Evolutionary conservation across 2,329 filamentous ascomycete species (phyloP).

Genomic region (Aspergillus puulaauensis): DNA sequence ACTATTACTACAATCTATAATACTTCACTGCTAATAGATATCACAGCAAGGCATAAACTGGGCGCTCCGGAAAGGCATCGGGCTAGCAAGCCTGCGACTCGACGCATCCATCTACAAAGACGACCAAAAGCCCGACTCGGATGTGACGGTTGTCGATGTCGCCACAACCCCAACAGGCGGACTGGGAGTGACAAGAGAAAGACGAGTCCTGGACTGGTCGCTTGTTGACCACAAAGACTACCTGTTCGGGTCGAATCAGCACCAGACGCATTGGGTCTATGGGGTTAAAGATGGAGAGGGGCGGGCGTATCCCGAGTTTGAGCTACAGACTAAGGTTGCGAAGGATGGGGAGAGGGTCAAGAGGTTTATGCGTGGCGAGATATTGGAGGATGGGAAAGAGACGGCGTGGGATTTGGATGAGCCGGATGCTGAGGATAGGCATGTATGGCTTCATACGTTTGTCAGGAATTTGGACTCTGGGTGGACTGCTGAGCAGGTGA

Average conservation of each 20-base stretch:
- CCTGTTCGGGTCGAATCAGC: not conserved
- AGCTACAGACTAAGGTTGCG: not conserved
- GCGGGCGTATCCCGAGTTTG: not conserved
- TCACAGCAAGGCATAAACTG: not conserved
- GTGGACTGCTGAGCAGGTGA: conserved; percentile 3
- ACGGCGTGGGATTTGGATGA: not conserved
- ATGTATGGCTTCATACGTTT: conserved; percentile 1
- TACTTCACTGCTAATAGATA: not conserved
- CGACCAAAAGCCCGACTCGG: not conserved
- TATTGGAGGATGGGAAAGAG: not conserved
- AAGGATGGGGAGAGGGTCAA: not conserved
- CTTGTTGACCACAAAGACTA: not conserved
- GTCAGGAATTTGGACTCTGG: not conserved
- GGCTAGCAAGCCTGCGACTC: not conserved
- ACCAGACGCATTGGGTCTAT: not conserved
- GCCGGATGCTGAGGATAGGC: not conserved
- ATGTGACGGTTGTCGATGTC: not conserved
- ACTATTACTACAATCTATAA: no score
- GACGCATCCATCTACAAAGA: not conserved
- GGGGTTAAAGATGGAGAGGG: not conserved
- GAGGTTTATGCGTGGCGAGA: not conserved
- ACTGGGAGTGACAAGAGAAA: not conserved
- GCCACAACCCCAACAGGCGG: not conserved
- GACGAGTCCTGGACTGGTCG: not conserved
- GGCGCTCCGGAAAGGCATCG: not conserved